Conservation (phyloP, 768 basidiomycete genomes). For the Neoboletus subvelutipes region DNA sequence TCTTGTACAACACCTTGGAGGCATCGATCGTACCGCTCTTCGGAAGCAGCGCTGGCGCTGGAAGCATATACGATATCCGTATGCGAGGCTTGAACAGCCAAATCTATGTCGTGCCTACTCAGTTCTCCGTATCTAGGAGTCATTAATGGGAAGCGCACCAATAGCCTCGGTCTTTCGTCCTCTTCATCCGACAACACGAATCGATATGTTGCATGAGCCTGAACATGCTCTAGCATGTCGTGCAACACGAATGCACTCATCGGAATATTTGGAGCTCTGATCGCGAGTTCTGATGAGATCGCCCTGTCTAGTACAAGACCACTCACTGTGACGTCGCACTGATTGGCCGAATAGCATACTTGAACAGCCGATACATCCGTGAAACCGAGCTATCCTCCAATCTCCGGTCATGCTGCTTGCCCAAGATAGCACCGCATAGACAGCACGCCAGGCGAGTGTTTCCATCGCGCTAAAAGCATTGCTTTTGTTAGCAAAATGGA, state of each 20-base stretch:
- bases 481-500: conserved; percentile 22
- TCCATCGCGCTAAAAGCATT: conserved; percentile 48
- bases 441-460: conserved; percentile 70
- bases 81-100: conserved; percentile 96
- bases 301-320: neutral
- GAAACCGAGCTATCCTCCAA: conserved; percentile 29
- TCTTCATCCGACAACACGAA: conserved; percentile 90
- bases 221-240: conserved; percentile 88
- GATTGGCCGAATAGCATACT: conserved; percentile 79
- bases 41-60: conserved; percentile 54
- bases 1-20: conserved; percentile 85
- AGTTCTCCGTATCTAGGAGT: neutral
- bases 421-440: conserved; percentile 80
- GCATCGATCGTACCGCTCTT: conserved; percentile 61
- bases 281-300: neutral
- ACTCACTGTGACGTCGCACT: conserved; percentile 63
- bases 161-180: conserved; percentile 70
- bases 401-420: conserved; percentile 60
- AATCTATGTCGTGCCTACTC: conserved; percentile 46
- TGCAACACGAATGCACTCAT: conserved; percentile 88
- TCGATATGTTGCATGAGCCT: conserved; percentile 91
- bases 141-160: conserved; percentile 50
- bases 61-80: conserved; percentile 68
- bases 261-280: conserved; percentile 47
- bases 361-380: conserved; percentile 69